phyloP scores from a whole-genome alignment of 345 rosid species.

The Garcia nutans region DNA sequence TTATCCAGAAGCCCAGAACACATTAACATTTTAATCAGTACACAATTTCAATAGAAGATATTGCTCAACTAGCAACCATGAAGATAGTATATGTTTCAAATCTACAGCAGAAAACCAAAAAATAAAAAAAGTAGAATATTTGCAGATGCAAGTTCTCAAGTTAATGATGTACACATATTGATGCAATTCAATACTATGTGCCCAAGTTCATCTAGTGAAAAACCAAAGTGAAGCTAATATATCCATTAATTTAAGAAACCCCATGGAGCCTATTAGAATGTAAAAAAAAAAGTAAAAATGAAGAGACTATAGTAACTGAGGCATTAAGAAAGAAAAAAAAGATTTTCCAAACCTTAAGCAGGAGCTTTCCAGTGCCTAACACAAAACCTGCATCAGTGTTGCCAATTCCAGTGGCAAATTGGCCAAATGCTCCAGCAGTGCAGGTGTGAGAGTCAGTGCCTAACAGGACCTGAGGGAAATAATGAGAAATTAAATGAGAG shows the following conservation, averaged over 20 bases:
- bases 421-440: slow-evolving; percentile 98
- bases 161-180: not conserved
- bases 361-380: slow-evolving; percentile 84
- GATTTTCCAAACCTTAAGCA: slow-evolving; percentile 69
- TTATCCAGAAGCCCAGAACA: too few relatives aligned
- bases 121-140: too few relatives aligned
- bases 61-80: not conserved
- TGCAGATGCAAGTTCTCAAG: too few relatives aligned
- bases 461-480: slow-evolving; percentile 61
- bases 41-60: not conserved
- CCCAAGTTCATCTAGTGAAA: not conserved
- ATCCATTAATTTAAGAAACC: not conserved
- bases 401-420: slow-evolving; percentile 98
- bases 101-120: too few relatives aligned
- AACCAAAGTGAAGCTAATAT: not conserved
- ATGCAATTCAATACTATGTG: not conserved
- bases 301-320: not conserved
- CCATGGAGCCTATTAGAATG: not conserved
- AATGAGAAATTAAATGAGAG: slow-evolving; percentile 1
- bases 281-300: not conserved
- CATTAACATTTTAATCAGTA: too few relatives aligned
- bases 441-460: slow-evolving; percentile 99
- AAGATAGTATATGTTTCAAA: not conserved
- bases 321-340: not conserved
- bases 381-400: slow-evolving; percentile 98